Evolutionary conservation across 2,329 filamentous ascomycete genomes (phyloP).

Genomic region (Parasarocladium wereldwijsianum): DNA sequence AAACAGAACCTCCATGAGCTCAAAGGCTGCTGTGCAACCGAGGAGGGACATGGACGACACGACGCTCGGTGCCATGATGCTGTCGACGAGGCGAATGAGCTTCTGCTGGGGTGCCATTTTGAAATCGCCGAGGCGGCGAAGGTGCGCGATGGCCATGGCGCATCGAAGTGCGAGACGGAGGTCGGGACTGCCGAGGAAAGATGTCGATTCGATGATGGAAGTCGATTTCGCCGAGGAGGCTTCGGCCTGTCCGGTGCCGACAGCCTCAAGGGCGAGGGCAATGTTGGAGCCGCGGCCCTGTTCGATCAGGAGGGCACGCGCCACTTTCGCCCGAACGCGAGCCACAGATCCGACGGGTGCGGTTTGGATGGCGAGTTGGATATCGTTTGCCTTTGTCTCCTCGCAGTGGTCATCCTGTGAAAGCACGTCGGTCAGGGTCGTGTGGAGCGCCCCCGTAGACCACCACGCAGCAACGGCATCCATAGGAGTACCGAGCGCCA

Average conservation of each 20-base stretch:
- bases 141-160: conserved; percentile 44
- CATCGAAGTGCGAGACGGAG: conserved; percentile 42
- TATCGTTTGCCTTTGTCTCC: conserved; percentile 21
- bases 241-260: conserved; percentile 19
- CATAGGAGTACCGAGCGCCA: conserved; percentile 69
- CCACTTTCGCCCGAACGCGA: conserved; percentile 43
- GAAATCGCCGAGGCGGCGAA: conserved; percentile 28
- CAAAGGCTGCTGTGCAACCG: conserved; percentile 43
- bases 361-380: conserved; percentile 55
- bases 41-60: conserved; percentile 36
- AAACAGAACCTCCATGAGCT: conserved; percentile 39
- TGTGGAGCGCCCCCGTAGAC: conserved; percentile 60
- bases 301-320: conserved; percentile 40
- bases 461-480: conserved; percentile 89
- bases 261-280: conserved; percentile 36
- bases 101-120: conserved; percentile 22
- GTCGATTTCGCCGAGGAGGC: conserved; percentile 12
- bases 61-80: conserved; percentile 28
- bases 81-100: conserved; percentile 29
- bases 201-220: conserved; percentile 29
- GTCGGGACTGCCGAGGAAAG: conserved; percentile 31
- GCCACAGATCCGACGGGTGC: conserved; percentile 70
- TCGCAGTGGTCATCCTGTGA: conserved; percentile 3
- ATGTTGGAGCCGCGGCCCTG: conserved; percentile 41
- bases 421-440: conserved; percentile 50